These are phyloP conservation scores for Jimgerdemannia flammicorona DNA, from an alignment of 192 early-diverging fungal species.

Conservation along the genomic window DNA sequence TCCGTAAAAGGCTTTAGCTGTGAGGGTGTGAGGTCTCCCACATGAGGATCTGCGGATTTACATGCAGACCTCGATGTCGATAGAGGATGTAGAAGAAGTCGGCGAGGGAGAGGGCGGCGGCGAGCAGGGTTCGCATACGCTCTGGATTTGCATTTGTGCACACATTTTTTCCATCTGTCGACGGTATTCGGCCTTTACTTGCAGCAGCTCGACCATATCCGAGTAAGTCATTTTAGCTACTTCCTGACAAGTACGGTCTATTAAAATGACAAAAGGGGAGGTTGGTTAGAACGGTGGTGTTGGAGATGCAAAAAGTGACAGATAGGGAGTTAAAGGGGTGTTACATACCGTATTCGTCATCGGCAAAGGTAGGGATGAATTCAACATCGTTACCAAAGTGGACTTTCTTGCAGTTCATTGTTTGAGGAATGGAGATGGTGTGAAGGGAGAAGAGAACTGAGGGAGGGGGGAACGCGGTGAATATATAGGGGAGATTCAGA, in stretches of 20 bases:
- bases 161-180: background rate
- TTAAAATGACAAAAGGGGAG: background rate
- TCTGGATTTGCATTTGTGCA: background rate
- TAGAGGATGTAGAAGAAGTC: background rate
- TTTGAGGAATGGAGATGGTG: too few species aligned
- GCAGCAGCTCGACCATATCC: background rate
- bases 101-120: background rate
- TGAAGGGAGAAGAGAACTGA: too few species aligned
- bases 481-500: too few species aligned
- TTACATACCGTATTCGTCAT: too few species aligned
- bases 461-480: too few species aligned
- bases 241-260: background rate
- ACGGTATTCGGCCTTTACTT: background rate
- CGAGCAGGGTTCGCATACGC: background rate
- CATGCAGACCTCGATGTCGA: background rate
- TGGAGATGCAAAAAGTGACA: too few species aligned
- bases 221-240: background rate
- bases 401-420: too few species aligned
- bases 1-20: background rate
- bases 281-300: too few species aligned
- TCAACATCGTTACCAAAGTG: too few species aligned
- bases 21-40: background rate
- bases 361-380: too few species aligned
- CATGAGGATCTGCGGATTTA: background rate
- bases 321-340: too few species aligned